Evolutionary conservation across 2,329 filamentous ascomycete genomes (phyloP).

Genomic region (Emergomyces orientalis): DNA sequence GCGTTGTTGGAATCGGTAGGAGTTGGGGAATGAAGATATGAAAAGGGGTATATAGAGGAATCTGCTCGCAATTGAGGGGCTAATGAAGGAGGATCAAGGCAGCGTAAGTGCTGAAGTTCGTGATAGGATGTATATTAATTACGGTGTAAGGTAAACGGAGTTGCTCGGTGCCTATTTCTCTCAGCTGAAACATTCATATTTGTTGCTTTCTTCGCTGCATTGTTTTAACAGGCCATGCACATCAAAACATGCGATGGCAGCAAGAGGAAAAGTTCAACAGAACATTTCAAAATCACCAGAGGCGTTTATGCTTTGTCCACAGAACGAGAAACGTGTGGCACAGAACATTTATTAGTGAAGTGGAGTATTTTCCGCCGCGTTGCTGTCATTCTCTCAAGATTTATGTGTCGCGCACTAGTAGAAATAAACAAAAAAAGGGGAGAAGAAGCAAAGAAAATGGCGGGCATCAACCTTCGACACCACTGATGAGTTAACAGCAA

Average conservation of each 20-base stretch:
- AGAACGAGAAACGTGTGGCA: neutral
- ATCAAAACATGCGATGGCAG: neutral
- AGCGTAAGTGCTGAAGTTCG: neutral
- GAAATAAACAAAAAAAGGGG: neutral
- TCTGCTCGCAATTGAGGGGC: neutral
- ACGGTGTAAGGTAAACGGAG: neutral
- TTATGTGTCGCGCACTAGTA: neutral
- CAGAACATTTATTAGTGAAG: neutral
- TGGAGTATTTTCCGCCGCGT: neutral
- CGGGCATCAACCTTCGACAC: neutral
- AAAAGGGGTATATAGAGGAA: slow-evolving; percentile 18
- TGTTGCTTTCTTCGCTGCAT: neutral
- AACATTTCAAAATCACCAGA: neutral
- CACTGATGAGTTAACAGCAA: neutral
- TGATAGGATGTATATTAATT: neutral
- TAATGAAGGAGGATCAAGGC: neutral
- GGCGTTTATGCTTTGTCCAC: neutral
- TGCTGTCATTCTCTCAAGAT: neutral
- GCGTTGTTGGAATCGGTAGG: slow-evolving; percentile 68
- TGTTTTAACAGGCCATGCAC: neutral
- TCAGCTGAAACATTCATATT: neutral
- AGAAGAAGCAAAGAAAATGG: neutral
- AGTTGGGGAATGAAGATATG: slow-evolving; percentile 79
- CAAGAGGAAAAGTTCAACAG: neutral
- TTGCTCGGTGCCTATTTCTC: neutral